These are phyloP conservation scores for Quambalaria eucalypti DNA, from an alignment of 1,284 basidiomycete genomes.

Conservation along the genomic window DNA sequence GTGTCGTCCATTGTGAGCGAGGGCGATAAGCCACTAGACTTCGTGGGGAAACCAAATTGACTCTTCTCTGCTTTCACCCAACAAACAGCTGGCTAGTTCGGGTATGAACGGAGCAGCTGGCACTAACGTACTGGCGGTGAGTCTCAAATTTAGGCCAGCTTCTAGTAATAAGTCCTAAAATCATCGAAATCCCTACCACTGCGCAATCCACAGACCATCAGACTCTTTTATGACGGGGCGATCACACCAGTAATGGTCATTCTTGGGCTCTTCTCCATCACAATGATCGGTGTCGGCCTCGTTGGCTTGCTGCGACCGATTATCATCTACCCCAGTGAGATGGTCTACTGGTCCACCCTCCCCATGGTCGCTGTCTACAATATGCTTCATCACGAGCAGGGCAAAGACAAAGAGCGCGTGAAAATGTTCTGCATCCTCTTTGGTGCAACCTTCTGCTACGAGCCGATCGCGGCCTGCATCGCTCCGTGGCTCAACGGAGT, in stretches of 20 bases:
- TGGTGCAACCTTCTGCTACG: slow-evolving; percentile 11
- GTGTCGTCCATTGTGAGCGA: slow-evolving; percentile 57
- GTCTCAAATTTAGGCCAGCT: too few relatives aligned
- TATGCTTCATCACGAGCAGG: slow-evolving; percentile 40
- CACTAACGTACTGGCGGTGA: background rate
- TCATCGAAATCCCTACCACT: too few relatives aligned
- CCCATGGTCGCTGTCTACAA: slow-evolving; percentile 38
- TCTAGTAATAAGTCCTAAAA: too few relatives aligned
- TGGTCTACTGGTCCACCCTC: slow-evolving; percentile 47
- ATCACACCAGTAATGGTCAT: slow-evolving; percentile 52
- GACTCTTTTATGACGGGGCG: slow-evolving; percentile 18
- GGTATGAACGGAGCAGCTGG: slow-evolving; percentile 18
- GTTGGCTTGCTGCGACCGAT: slow-evolving; percentile 41
- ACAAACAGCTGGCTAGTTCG: slow-evolving; percentile 58
- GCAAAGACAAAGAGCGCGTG: slow-evolving; percentile 52
- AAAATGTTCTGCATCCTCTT: slow-evolving; percentile 56
- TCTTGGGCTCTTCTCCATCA: slow-evolving; percentile 60
- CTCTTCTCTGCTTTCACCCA: too few relatives aligned
- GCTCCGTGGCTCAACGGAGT: slow-evolving; percentile 40
- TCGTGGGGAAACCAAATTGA: too few relatives aligned
- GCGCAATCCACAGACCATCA: too few relatives aligned
- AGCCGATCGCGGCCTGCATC: slow-evolving; percentile 52
- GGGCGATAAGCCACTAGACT: too few relatives aligned
- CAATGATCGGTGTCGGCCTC: slow-evolving; percentile 60
- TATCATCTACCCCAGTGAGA: slow-evolving; percentile 18